phyloP scores from a whole-genome alignment of 148 eudicot species.

The Chenopodium quinoa region DNA sequence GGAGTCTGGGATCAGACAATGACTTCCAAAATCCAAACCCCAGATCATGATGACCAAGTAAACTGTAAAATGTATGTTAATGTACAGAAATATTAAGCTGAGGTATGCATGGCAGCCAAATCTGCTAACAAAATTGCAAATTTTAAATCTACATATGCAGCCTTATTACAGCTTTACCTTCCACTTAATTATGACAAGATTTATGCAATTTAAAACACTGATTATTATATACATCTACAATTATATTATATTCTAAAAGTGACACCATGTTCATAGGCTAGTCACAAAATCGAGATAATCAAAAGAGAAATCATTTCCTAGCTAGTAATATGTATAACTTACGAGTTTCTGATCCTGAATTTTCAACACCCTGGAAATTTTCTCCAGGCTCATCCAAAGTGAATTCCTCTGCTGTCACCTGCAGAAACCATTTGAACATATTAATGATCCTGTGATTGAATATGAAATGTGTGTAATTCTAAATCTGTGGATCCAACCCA shows the following conservation, averaged over 20 bases:
- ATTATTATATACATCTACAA: not conserved
- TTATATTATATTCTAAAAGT: not conserved
- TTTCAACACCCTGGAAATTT: too few relatives aligned
- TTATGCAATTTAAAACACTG: too few relatives aligned
- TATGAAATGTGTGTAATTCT: not conserved
- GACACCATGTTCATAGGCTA: not conserved
- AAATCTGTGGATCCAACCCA: not conserved
- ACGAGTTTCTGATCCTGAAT: too few relatives aligned
- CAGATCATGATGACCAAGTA: not conserved
- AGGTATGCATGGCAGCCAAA: not conserved
- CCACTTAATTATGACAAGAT: too few relatives aligned
- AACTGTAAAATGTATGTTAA: not conserved
- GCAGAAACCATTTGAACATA: too few relatives aligned
- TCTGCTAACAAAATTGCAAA: too few relatives aligned
- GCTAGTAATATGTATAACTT: too few relatives aligned
- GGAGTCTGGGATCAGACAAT: not conserved
- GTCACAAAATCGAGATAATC: not conserved
- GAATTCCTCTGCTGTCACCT: too few relatives aligned
- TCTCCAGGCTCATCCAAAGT: too few relatives aligned
- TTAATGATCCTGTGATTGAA: not conserved
- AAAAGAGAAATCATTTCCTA: too few relatives aligned
- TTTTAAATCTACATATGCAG: too few relatives aligned
- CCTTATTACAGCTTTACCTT: too few relatives aligned
- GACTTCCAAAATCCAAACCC: not conserved
- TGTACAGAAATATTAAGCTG: not conserved